phyloP scores from a whole-genome alignment of 225 moss, liverwort and hornwort genomes.

The Neckera pumila region DNA sequence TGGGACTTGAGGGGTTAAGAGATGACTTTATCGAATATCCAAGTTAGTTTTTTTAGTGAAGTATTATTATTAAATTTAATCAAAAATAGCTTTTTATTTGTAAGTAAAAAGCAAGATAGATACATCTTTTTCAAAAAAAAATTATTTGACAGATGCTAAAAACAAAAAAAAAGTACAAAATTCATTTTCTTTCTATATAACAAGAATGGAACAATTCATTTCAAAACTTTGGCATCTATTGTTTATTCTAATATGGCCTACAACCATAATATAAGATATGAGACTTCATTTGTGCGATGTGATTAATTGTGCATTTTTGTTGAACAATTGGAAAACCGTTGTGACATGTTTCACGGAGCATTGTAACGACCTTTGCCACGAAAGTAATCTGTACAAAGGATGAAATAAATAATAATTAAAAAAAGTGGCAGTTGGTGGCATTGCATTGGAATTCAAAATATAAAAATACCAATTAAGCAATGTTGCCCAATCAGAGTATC shows the following conservation, averaged over 20 bases:
- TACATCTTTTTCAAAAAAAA: neutral
- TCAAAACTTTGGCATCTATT: accelerated
- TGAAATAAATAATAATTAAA: too few relatives aligned
- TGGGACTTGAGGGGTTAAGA: too few relatives aligned
- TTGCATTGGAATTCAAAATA: too few relatives aligned
- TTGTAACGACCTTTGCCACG: too few relatives aligned
- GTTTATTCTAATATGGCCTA: accelerated
- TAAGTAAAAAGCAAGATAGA: neutral
- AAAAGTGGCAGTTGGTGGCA: too few relatives aligned
- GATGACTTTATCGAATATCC: too few relatives aligned
- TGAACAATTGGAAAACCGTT: too few relatives aligned
- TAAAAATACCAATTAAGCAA: too few relatives aligned
- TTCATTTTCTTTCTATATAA: accelerated
- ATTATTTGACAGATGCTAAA: neutral
- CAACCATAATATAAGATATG: too few relatives aligned
- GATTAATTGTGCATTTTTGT: accelerated
- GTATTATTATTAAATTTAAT: neutral
- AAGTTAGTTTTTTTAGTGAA: neutral
- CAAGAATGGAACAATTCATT: accelerated
- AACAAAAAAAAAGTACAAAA: neutral
- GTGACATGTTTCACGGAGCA: too few relatives aligned
- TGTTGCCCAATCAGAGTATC: too few relatives aligned
- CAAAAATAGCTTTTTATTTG: neutral
- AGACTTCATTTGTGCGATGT: neutral
- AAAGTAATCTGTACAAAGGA: too few relatives aligned